Percentiles rank a stretch among this genome's conserved stretches.
Conservation (phyloP, 305 asterid species). For the Ajuga reptans region DNA sequence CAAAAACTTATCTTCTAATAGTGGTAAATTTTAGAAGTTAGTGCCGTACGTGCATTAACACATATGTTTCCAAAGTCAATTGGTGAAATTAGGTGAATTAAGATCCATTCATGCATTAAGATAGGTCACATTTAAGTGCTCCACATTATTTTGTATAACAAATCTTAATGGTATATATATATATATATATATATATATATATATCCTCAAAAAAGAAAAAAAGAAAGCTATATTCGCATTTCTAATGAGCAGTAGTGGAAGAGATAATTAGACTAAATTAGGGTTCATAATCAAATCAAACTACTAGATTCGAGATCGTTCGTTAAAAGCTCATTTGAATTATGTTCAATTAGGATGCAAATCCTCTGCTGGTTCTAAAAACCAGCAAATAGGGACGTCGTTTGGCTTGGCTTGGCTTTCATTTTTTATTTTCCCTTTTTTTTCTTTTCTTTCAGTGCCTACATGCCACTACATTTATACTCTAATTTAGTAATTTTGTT, state of each 20-base stretch:
- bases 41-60: neutral
- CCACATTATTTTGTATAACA: slow-evolving; percentile 12
- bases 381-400: no score
- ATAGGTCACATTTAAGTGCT: slow-evolving; percentile 18
- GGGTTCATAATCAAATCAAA: no score
- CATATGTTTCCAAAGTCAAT: neutral
- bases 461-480: no score
- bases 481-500: no score
- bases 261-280: slow-evolving; percentile 24
- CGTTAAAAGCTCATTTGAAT: no score
- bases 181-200: neutral
- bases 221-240: neutral
- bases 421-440: no score
- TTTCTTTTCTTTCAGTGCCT: no score
- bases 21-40: neutral
- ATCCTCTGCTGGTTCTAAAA: no score
- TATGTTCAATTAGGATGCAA: no score
- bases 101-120: slow-evolving; percentile 6
- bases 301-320: no score
- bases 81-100: slow-evolving; percentile 17
- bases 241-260: neutral
- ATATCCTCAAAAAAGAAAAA: neutral
- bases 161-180: neutral
- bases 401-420: no score
- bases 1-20: neutral